phyloP scores from a whole-genome alignment of 2,329 filamentous ascomycete genomes.

The Talaromyces rugulosus region DNA sequence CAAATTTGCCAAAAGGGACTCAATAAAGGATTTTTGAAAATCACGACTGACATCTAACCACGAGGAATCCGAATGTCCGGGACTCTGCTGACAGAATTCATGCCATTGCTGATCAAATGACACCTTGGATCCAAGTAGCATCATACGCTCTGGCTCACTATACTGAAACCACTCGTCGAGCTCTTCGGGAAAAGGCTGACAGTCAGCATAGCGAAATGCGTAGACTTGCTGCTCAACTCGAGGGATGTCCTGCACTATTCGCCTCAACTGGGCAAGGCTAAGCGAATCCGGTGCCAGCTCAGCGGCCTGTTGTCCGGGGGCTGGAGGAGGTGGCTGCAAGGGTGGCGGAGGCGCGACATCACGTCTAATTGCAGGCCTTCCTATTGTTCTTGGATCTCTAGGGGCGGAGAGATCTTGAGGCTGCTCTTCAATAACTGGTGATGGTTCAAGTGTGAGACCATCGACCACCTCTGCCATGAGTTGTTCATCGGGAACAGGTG shows the following conservation, averaged over 20 bases:
- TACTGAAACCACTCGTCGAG: constrained; percentile 98
- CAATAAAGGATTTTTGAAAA: constrained; percentile 39
- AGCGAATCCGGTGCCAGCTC: constrained; percentile 60
- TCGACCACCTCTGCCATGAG: constrained; percentile 39
- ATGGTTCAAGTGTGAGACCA: constrained; percentile 32
- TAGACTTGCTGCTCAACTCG: constrained; percentile 68
- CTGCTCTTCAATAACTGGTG: constrained; percentile 14
- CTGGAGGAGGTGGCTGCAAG: constrained; percentile 42
- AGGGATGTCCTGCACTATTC: constrained; percentile 70
- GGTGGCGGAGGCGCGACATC: constrained; percentile 41
- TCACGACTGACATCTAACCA: constrained; percentile 66
- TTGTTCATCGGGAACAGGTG: constrained; percentile 40
- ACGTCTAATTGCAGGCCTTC: constrained; percentile 34
- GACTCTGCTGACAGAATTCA: constrained; percentile 41
- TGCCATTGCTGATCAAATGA: constrained; percentile 76
- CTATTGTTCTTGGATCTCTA: constrained; percentile 17
- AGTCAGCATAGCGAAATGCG: constrained; percentile 77
- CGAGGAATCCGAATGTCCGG: constrained; percentile 38
- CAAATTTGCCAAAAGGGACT: constrained; percentile 32
- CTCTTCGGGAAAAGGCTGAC: constrained; percentile 74
- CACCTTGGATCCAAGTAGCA: constrained; percentile 69
- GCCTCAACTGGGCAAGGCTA: constrained; percentile 68
- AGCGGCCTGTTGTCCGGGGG: constrained; percentile 36
- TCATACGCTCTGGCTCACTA: constrained; percentile 76
- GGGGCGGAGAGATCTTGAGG: constrained; percentile 1